Evolutionary conservation across 75 land plant genomes (phyloP).

Genomic region (Sequoia sempervirens): DNA sequence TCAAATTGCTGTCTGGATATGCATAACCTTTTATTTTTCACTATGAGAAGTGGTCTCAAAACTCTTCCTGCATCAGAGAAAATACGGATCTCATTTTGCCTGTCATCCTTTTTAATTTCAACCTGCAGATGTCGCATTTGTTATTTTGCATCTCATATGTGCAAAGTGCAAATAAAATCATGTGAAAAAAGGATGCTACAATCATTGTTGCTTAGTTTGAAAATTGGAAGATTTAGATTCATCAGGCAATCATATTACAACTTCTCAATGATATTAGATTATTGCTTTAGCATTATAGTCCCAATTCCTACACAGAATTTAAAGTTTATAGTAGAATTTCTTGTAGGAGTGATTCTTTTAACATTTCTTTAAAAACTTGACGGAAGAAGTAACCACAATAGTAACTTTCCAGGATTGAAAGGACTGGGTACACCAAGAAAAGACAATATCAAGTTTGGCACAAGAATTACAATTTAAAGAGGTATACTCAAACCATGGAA

Average conservation of each 20-base stretch:
- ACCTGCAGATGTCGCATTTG: slow-evolving; percentile 34
- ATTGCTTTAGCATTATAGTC: background rate
- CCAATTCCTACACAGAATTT: background rate
- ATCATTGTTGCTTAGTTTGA: background rate
- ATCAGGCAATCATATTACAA: background rate
- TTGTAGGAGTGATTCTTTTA: background rate
- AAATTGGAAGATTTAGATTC: background rate
- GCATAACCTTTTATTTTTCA: slow-evolving; percentile 33
- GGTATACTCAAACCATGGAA: background rate
- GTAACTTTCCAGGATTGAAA: background rate
- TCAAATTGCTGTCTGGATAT: slow-evolving; percentile 23
- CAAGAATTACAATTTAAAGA: background rate
- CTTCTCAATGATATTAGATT: background rate
- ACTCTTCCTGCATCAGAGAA: slow-evolving; percentile 86
- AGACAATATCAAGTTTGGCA: background rate
- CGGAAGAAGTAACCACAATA: background rate
- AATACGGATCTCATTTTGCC: slow-evolving; percentile 58
- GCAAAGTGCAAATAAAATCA: background rate
- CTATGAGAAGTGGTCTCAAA: slow-evolving; percentile 77
- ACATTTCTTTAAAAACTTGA: background rate
- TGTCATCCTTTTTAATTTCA: slow-evolving; percentile 65
- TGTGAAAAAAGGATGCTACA: background rate
- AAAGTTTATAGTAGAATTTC: background rate
- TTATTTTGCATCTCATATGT: background rate
- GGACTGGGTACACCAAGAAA: background rate